Evolutionary conservation across 306 rosid species (phyloP).

Genomic region (Biancaea sappan): DNA sequence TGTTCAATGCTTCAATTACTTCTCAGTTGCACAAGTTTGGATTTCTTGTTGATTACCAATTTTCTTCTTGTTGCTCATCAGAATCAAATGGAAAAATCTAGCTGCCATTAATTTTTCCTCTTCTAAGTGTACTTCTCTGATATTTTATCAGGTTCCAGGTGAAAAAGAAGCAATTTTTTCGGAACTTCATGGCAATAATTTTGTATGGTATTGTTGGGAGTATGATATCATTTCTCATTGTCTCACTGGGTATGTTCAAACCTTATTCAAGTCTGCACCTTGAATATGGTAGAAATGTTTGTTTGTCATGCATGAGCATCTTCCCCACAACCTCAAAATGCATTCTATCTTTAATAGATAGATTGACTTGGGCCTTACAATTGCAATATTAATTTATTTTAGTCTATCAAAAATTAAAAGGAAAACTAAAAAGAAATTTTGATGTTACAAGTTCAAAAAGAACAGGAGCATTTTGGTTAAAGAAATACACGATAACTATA

Average conservation of each 20-base stretch:
- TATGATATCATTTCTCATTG: slow-evolving; percentile 56
- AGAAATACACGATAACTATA: neutral
- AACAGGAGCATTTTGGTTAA: neutral
- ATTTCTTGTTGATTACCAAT: neutral
- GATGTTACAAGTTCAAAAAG: neutral
- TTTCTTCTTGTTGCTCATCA: neutral
- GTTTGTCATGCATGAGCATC: neutral
- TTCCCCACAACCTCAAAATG: neutral
- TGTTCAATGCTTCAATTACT: neutral
- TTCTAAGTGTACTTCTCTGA: neutral
- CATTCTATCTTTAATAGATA: neutral
- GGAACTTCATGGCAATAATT: slow-evolving; percentile 55
- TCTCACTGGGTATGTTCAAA: slow-evolving; percentile 55
- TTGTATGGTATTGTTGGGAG: slow-evolving; percentile 67
- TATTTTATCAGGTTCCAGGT: slow-evolving; percentile 59
- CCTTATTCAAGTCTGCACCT: neutral
- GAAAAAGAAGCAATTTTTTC: slow-evolving; percentile 73
- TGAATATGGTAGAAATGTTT: neutral
- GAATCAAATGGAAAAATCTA: neutral
- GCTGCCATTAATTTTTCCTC: neutral
- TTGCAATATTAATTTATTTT: neutral
- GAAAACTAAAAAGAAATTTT: neutral
- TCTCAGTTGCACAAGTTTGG: neutral
- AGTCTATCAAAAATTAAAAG: neutral
- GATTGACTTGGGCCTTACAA: neutral